Conservation (phyloP, 345 rosid genomes). For the Citrus medica region DNA sequence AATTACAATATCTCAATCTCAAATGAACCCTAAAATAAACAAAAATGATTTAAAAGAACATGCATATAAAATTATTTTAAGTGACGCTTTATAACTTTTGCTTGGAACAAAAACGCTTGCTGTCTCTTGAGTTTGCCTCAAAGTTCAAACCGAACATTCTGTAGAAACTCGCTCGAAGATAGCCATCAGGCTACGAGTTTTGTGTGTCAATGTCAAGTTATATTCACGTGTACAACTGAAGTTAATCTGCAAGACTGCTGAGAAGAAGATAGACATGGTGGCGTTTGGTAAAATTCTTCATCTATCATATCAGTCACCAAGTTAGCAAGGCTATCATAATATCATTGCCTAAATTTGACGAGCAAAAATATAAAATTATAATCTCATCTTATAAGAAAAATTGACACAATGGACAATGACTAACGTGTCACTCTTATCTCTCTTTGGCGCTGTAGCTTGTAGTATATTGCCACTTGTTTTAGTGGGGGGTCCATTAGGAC, state of each 20-base stretch:
- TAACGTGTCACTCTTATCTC: too few species aligned
- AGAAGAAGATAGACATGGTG: slow-evolving; percentile 10
- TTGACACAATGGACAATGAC: too few species aligned
- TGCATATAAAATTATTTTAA: too few species aligned
- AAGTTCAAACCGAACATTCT: neutral
- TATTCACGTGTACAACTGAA: slow-evolving; percentile 1
- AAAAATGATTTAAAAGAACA: too few species aligned
- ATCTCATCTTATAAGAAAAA: neutral
- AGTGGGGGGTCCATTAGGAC: neutral
- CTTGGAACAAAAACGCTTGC: neutral
- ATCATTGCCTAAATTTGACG: neutral
- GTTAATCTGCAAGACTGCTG: neutral
- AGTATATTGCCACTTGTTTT: too few species aligned
- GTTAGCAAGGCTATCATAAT: neutral
- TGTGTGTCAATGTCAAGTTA: slow-evolving; percentile 8
- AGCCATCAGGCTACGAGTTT: neutral
- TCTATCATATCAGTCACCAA: neutral
- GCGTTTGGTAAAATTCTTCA: slow-evolving; percentile 16
- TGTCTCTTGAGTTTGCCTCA: too few species aligned
- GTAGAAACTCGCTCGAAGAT: neutral
- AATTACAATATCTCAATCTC: rapidly evolving
- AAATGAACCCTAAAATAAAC: too few species aligned
- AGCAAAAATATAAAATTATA: neutral
- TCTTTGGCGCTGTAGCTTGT: too few species aligned
- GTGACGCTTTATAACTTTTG: too few species aligned